Evolutionary conservation across 495 filamentous ascomycete genomes (phyloP).

Genomic region (Podospora conica): DNA sequence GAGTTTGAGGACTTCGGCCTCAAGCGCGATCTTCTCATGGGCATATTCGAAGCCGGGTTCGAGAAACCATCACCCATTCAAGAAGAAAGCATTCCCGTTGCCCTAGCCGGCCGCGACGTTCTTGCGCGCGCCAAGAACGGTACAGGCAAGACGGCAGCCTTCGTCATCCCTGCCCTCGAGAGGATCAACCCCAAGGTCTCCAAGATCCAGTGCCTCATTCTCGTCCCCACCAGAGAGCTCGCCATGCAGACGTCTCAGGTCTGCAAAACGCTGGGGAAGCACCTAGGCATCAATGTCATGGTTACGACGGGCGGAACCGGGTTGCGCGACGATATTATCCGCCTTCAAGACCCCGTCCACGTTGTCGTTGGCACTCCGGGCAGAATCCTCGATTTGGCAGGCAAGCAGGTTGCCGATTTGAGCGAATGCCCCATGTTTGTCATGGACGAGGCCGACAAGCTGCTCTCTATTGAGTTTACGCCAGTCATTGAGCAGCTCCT

Average conservation of each 20-base stretch:
- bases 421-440: conserved; percentile 95
- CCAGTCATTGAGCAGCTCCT: conserved; percentile 94
- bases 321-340: conserved; percentile 93
- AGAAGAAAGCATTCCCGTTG: conserved; percentile 97
- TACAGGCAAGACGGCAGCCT: conserved; percentile 96
- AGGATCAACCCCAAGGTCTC: conserved; percentile 91
- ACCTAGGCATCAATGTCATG: conserved; percentile 97
- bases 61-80: conserved; percentile 98
- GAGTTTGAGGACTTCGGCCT: conserved; percentile 97
- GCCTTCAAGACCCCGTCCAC: conserved; percentile 87
- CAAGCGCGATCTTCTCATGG: conserved; percentile 93
- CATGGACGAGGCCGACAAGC: conserved; percentile 98
- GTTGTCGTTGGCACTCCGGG: conserved; percentile 97
- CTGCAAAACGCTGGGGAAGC: conserved; percentile 95
- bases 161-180: conserved; percentile 92
- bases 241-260: conserved; percentile 99
- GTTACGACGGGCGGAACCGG: conserved; percentile 94
- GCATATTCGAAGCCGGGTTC: conserved; percentile 97
- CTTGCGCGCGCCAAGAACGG: conserved; percentile 96
- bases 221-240: conserved; percentile 93
- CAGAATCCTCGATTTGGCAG: conserved; percentile 87
- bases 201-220: conserved; percentile 91
- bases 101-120: conserved; percentile 90
- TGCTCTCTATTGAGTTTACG: conserved; percentile 93
- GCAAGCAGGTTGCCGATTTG: conserved; percentile 93